Base-by-base conservation (phyloP, 2,329 filamentous ascomycete species). In the Aaosphaeria pasadenensis region DNA sequence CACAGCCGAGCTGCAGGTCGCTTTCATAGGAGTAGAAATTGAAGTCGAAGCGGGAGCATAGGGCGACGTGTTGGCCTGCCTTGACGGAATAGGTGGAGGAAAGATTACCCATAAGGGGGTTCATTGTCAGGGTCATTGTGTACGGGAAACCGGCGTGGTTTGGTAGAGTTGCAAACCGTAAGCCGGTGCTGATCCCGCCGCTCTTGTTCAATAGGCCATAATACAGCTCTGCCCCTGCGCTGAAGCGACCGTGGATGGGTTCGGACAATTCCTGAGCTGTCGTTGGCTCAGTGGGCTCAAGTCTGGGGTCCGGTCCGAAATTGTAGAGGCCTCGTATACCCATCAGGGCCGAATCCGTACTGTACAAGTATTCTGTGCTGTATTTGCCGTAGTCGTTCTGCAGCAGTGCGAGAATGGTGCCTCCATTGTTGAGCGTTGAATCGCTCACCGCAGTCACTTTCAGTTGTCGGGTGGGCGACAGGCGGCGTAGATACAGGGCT, bases 11-110 rank as follows among this genome's bases (percentile, higher is more conserved):
- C 29, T 91, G 86, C 77, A 96, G 87, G 49, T 94, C 88, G 65
- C 90, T 96, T 75, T 99, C 94, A 75, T 96, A 99, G 67, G 90
- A 96, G 73, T 96, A 97, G 43, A 96, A 88, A 63, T 99, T 99
- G 73, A 99, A 99, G 64, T 95, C 91, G 73, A 97, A 92, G 43
- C 88, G 85, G 24, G 91, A 95, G 54, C 91, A 94, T 43, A 99
- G 80, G 7, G 90, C 88, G 57, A 95, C 83, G 60, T 90, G 84
- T 32, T 82, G 82, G 3, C 90, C 90, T 2, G 92, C 92, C 62
- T 89, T 87, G 42, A 97, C 89, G 0, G 94, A 89, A 68, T 99
- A 99, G 11, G 85, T 95, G 33, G 91, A 89, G 48, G 88, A 91
- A 50, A 99, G 79, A 64, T 89, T 95, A 13, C 94, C 94, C 83